These are phyloP conservation scores for Colletotrichum caudatum DNA, from an alignment of 2,329 filamentous ascomycete genomes.

Conservation along the genomic window DNA sequence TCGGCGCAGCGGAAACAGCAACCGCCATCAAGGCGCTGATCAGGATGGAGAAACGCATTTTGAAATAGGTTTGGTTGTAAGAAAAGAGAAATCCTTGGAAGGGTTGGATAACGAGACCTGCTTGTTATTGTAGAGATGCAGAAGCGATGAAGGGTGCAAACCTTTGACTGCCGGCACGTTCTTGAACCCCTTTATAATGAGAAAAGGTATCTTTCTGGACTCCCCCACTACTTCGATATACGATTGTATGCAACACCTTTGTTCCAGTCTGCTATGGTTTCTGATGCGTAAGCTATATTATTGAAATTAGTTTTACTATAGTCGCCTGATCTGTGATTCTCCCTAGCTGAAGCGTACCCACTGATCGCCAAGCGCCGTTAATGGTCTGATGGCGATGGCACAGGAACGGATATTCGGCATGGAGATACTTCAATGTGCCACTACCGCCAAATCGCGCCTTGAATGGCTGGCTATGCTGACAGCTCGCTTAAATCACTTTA, in stretches of 20 bases:
- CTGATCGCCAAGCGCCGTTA: not conserved
- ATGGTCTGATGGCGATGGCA: not conserved
- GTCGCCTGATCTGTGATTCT: not conserved
- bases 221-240: not conserved
- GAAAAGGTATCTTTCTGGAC: not conserved
- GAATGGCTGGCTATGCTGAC: not conserved
- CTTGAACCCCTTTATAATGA: not conserved
- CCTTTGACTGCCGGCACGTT: not conserved
- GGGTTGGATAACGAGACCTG: not conserved
- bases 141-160: not conserved
- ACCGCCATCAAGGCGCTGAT: not conserved
- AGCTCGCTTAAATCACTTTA: not conserved
- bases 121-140: not conserved
- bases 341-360: not conserved
- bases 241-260: not conserved
- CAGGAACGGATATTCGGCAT: not conserved
- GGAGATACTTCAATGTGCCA: not conserved
- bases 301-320: not conserved
- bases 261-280: not conserved
- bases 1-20: not conserved
- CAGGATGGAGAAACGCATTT: not conserved
- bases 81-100: not conserved
- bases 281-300: not conserved
- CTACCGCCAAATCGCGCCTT: not conserved
- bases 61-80: not conserved